A percentile compares a stretch with the other conserved stretches of the same genome.
Evolutionary conservation across 2,329 filamentous ascomycete species (phyloP).

Genomic region (Atkinsonella texensis): DNA sequence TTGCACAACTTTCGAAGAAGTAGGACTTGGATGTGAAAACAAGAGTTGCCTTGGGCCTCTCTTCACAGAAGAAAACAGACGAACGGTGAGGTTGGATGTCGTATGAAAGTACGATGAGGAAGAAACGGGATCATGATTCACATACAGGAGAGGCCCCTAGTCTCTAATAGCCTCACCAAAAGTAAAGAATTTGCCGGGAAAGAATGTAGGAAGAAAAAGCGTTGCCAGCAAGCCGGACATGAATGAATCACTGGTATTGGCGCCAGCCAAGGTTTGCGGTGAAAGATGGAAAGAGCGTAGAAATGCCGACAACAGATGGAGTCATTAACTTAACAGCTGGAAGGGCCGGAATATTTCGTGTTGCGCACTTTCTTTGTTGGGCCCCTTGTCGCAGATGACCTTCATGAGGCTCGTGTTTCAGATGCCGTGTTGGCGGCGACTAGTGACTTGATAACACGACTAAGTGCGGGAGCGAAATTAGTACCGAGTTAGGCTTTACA

Average conservation of each 20-base stretch:
- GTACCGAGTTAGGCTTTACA: not conserved
- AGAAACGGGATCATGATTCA: not conserved
- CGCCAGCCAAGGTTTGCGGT: not conserved
- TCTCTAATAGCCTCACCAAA: slow-evolving; percentile 1
- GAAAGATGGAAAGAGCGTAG: not conserved
- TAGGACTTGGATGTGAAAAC: too few relatives aligned
- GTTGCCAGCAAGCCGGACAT: slow-evolving; percentile 2
- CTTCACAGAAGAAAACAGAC: not conserved
- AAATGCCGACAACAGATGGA: not conserved
- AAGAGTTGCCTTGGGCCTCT: too few relatives aligned
- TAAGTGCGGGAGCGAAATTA: not conserved
- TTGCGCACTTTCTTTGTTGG: not conserved
- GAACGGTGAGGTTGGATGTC: not conserved
- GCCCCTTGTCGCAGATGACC: slow-evolving; percentile 2
- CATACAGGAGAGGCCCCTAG: slow-evolving; percentile 4
- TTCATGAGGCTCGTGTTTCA: slow-evolving; percentile 4
- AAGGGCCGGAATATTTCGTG: not conserved
- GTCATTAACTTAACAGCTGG: not conserved
- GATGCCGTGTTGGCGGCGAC: not conserved
- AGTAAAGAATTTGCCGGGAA: not conserved
- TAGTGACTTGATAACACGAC: not conserved
- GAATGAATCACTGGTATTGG: not conserved
- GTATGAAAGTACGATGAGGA: not conserved
- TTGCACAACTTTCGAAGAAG: not conserved
- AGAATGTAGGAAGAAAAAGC: not conserved